A percentile compares a stretch with the other conserved stretches of the same genome.
phyloP scores from a whole-genome alignment of 1,139 yeast genomes.

The Blastobotrys serpentis region DNA sequence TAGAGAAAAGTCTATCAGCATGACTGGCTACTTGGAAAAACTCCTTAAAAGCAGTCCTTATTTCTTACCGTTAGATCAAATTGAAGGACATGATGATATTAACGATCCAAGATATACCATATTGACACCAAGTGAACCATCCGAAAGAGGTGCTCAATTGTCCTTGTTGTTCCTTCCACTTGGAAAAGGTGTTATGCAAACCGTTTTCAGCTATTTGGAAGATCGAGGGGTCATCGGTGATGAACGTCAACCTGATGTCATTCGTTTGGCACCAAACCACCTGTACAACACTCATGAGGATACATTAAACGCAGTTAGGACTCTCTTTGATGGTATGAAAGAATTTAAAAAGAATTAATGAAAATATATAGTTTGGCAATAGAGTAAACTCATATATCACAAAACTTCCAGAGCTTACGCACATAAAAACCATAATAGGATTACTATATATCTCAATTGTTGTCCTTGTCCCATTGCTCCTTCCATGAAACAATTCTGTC shows the following conservation, averaged over 20 bases:
- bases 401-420: not conserved
- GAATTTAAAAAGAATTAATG: slow-evolving; percentile 4
- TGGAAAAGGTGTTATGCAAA: slow-evolving; percentile 59
- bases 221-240: slow-evolving; percentile 71
- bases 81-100: slow-evolving; percentile 24
- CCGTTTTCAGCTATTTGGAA: slow-evolving; percentile 49
- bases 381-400: no score
- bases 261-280: slow-evolving; percentile 81
- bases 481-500: slow-evolving; percentile 75
- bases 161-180: slow-evolving; percentile 66
- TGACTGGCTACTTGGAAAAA: slow-evolving; percentile 59
- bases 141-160: slow-evolving; percentile 76
- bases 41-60: slow-evolving; percentile 43
- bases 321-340: slow-evolving; percentile 40
- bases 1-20: slow-evolving; percentile 53
- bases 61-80: slow-evolving; percentile 42
- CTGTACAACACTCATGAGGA: slow-evolving; percentile 77
- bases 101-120: slow-evolving; percentile 55
- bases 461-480: slow-evolving; percentile 56
- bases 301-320: slow-evolving; percentile 48
- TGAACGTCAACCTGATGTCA: slow-evolving; percentile 85
- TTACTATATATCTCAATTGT: slow-evolving; percentile 13
- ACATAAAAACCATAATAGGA: not conserved
- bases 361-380: no score
- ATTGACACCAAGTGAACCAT: slow-evolving; percentile 62